These are phyloP conservation scores for Hyaloperonospora brassicae DNA, from an alignment of 352 stramenopile genomes.

Conservation along the genomic window DNA sequence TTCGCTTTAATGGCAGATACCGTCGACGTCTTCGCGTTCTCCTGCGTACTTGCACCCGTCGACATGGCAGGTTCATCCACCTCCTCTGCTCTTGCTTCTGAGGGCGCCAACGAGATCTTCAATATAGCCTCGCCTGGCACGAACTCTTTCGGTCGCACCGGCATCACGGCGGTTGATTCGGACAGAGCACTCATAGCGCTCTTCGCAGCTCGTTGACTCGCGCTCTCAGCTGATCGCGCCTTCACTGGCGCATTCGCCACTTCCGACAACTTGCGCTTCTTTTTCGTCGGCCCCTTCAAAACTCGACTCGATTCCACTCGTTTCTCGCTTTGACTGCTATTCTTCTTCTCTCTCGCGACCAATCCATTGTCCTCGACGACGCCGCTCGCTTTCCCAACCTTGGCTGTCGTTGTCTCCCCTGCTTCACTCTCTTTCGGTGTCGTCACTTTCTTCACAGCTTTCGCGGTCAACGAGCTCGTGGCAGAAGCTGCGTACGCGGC, in stretches of 20 bases:
- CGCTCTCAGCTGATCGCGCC: constrained; percentile 7
- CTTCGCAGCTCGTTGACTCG: constrained; percentile 5
- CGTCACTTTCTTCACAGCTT: constrained; percentile 17
- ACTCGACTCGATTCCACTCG: constrained; percentile 8
- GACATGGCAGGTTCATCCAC: constrained; percentile 1
- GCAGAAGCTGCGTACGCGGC: constrained; percentile 19
- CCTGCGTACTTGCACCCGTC: constrained; percentile 1
- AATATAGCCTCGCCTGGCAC: not conserved
- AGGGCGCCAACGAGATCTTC: not conserved
- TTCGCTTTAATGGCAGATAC: constrained; percentile 5
- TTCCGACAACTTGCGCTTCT: constrained; percentile 41
- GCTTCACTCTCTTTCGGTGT: constrained; percentile 22
- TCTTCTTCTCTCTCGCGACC: constrained; percentile 24
- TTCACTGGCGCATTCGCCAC: constrained; percentile 16
- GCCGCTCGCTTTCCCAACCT: constrained; percentile 26
- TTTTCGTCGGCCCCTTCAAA: constrained; percentile 16
- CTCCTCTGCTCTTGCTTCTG: constrained; percentile 3
- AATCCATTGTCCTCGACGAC: constrained; percentile 25
- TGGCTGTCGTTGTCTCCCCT: constrained; percentile 21
- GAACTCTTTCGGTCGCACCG: constrained; percentile 3
- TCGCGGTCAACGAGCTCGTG: constrained; percentile 27
- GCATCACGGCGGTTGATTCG: not conserved
- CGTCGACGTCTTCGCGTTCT: constrained; percentile 8
- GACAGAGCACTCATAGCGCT: not conserved
- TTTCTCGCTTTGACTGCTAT: constrained; percentile 6